Conservation (phyloP, 805 yeast genomes). For the Wickerhamiella lipophila region DNA sequence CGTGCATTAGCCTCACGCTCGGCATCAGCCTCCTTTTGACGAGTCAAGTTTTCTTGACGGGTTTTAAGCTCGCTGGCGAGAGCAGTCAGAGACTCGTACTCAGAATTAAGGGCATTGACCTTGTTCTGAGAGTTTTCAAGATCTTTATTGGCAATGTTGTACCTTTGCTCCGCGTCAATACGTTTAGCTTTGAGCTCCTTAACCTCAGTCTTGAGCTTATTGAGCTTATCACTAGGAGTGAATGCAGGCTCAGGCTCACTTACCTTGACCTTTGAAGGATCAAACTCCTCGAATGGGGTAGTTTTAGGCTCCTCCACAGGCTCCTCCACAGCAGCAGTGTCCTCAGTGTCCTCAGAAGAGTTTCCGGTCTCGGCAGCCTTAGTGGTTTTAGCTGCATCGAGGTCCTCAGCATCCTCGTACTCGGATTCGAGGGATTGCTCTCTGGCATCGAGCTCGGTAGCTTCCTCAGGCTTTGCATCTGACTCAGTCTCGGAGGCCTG, state of each 20-base stretch:
- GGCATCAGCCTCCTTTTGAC: conserved; percentile 6
- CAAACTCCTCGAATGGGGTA: neutral
- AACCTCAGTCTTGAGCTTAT: conserved; percentile 9
- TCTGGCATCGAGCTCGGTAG: neutral
- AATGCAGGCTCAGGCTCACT: conserved; percentile 4
- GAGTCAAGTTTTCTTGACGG: neutral
- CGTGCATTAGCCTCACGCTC: conserved; percentile 10
- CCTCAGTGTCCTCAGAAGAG: neutral
- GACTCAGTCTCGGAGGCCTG: neutral
- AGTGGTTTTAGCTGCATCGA: neutral
- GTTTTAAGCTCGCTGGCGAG: neutral
- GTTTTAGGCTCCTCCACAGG: neutral
- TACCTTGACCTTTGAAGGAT: conserved; percentile 3
- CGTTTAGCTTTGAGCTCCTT: conserved; percentile 8
- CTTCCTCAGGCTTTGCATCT: too few relatives aligned
- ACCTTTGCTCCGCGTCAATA: conserved; percentile 6
- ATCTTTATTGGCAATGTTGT: conserved; percentile 16
- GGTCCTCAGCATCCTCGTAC: conserved; percentile 4
- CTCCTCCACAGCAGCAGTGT: neutral
- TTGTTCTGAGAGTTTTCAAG: conserved; percentile 6
- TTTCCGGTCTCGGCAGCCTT: neutral
- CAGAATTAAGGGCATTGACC: conserved; percentile 5
- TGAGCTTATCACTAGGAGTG: conserved; percentile 1
- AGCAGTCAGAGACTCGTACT: conserved; percentile 7
- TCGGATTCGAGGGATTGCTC: neutral